A percentile compares a stretch with the other conserved stretches of the same genome.
phyloP scores from a whole-genome alignment of 306 rosid genomes.

The Acacia crassicarpa region DNA sequence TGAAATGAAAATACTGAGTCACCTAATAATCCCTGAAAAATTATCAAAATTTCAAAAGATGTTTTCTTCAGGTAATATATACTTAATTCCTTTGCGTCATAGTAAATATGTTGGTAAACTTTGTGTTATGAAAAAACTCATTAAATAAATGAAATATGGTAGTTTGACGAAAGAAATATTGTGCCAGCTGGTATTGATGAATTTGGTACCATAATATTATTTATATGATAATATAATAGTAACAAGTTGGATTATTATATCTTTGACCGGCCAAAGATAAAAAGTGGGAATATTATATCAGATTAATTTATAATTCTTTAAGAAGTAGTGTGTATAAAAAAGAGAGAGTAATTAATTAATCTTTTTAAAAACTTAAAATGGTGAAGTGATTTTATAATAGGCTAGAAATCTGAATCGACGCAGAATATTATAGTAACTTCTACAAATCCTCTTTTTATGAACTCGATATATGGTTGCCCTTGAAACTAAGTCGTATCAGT shows the following conservation, averaged over 20 bases:
- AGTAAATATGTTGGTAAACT: neutral
- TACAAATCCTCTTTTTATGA: neutral
- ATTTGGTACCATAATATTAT: neutral
- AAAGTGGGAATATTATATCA: neutral
- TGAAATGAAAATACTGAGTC: neutral
- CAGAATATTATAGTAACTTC: neutral
- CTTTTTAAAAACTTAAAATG: no score
- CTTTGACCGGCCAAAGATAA: no score
- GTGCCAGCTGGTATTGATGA: neutral
- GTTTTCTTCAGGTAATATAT: neutral
- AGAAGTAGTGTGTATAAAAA: neutral
- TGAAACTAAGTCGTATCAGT: neutral
- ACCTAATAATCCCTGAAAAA: neutral
- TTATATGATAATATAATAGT: neutral
- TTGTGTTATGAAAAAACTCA: no score
- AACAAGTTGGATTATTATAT: neutral
- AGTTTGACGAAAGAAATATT: neutral
- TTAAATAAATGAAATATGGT: neutral
- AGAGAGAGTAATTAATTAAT: neutral
- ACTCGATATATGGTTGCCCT: neutral
- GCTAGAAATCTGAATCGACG: neutral
- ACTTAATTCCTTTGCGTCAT: neutral
- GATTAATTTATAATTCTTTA: neutral
- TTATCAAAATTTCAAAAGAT: neutral
- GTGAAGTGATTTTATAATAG: neutral